Evolutionary conservation across 1,139 yeast genomes (phyloP).

Genomic region (Yamadazyma kanchanaburiensis): DNA sequence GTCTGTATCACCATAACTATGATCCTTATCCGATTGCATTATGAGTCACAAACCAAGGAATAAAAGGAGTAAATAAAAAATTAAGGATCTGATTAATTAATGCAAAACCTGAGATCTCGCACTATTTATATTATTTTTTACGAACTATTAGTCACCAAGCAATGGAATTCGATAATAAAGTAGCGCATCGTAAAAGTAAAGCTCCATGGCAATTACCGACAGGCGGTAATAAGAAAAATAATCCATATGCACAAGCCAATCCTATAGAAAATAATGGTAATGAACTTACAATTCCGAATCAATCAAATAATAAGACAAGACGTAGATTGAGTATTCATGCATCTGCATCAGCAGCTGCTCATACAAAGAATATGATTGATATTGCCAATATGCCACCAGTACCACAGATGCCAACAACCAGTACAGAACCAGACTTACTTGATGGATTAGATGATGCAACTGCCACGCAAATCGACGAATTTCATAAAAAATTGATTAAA

Average conservation of each 20-base stretch:
- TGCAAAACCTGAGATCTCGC: too few relatives aligned
- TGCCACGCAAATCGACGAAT: constrained; percentile 71
- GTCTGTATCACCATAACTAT: constrained; percentile 1
- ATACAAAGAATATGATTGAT: constrained; percentile 25
- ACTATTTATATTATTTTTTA: too few relatives aligned
- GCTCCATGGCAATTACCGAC: constrained; percentile 39
- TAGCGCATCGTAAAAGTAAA: constrained; percentile 38
- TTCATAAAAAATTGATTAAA: constrained; percentile 53
- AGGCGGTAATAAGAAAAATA: constrained; percentile 16
- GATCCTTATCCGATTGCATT: too few relatives aligned
- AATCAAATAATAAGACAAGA: constrained; percentile 18
- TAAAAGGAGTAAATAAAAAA: too few relatives aligned
- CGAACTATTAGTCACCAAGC: too few relatives aligned
- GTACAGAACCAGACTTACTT: constrained; percentile 40
- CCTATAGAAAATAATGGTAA: constrained; percentile 7
- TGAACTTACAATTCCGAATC: constrained; percentile 8
- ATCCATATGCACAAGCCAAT: constrained; percentile 35
- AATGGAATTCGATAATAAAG: constrained; percentile 30
- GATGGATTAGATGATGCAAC: constrained; percentile 58
- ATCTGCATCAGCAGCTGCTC: constrained; percentile 37
- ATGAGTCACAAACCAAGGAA: too few relatives aligned
- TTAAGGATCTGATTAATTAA: too few relatives aligned
- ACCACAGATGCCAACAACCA: constrained; percentile 26
- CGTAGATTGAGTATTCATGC: constrained; percentile 45
- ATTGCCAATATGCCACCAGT: constrained; percentile 35